These are phyloP conservation scores for Colletotrichum liriopes DNA, from an alignment of 2,329 filamentous ascomycete species.

Conservation along the genomic window DNA sequence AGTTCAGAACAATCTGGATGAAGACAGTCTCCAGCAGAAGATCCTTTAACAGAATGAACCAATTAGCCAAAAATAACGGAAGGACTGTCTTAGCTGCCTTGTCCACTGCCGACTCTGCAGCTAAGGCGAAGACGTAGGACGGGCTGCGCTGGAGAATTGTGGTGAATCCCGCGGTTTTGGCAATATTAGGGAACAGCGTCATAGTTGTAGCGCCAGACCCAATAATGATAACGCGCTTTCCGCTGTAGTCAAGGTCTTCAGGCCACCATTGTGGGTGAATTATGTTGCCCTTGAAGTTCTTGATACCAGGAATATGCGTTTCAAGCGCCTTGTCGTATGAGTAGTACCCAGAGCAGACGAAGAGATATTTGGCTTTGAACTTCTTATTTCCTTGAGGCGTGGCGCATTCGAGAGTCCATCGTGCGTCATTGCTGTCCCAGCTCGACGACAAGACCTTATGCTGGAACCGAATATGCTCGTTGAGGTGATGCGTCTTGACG, in stretches of 20 bases:
- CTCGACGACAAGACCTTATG: conserved; percentile 64
- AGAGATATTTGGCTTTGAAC: conserved; percentile 68
- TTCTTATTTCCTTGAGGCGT: conserved; percentile 44
- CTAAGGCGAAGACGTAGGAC: conserved; percentile 74
- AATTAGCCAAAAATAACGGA: conserved; percentile 62
- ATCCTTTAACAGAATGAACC: conserved; percentile 65
- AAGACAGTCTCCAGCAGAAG: conserved; percentile 64
- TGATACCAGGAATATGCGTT: conserved; percentile 76
- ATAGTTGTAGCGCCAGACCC: conserved; percentile 86
- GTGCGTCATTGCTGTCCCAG: conserved; percentile 71
- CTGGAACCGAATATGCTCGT: conserved; percentile 67
- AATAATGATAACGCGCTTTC: conserved; percentile 80
- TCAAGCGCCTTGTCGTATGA: conserved; percentile 76
- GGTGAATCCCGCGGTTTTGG: conserved; percentile 74
- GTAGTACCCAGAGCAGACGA: conserved; percentile 79
- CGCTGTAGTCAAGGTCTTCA: conserved; percentile 73
- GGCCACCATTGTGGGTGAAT: conserved; percentile 87
- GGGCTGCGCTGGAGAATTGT: conserved; percentile 89
- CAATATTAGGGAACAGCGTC: conserved; percentile 81
- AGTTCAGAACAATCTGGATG: conserved; percentile 66
- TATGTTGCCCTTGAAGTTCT: conserved; percentile 75
- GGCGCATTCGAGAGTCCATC: conserved; percentile 68
- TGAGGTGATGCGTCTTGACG: conserved; percentile 65
- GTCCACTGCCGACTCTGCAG: conserved; percentile 57
- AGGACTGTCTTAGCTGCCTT: conserved; percentile 59